A percentile compares a stretch with the other conserved stretches of the same genome.
These are phyloP conservation scores for Beauveria asiatica DNA, from an alignment of 2,329 filamentous ascomycete genomes.

Conservation along the genomic window DNA sequence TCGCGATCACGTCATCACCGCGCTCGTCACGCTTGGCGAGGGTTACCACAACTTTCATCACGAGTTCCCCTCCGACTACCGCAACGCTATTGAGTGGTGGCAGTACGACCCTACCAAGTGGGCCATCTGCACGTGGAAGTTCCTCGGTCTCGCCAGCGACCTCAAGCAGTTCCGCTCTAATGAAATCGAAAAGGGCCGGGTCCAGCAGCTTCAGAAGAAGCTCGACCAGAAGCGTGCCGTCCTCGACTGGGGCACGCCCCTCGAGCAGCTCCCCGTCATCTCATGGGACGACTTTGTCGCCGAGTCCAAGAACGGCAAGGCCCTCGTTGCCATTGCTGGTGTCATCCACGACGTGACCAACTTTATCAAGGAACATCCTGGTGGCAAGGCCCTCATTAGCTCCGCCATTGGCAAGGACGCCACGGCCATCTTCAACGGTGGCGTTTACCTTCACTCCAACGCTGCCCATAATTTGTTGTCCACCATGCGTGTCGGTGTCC, in stretches of 20 bases:
- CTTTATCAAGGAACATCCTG: slow-evolving; percentile 86
- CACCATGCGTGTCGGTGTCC: slow-evolving; percentile 80
- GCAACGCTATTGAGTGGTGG: slow-evolving; percentile 83
- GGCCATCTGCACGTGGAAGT: slow-evolving; percentile 78
- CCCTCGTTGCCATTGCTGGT: slow-evolving; percentile 68
- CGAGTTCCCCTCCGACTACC: slow-evolving; percentile 89
- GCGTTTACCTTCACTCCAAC: slow-evolving; percentile 84
- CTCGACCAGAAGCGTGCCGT: slow-evolving; percentile 75
- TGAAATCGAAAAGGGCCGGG: slow-evolving; percentile 84
- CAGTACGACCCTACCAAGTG: slow-evolving; percentile 92
- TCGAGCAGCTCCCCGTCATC: slow-evolving; percentile 78
- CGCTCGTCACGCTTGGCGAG: slow-evolving; percentile 75
- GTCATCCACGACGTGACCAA: slow-evolving; percentile 77
- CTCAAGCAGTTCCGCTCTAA: slow-evolving; percentile 87
- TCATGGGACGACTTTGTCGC: slow-evolving; percentile 80
- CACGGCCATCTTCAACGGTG: slow-evolving; percentile 85
- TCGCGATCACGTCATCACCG: slow-evolving; percentile 79
- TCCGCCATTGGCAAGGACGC: slow-evolving; percentile 80
- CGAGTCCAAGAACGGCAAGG: slow-evolving; percentile 61
- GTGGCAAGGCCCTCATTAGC: slow-evolving; percentile 78
- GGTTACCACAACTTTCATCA: slow-evolving; percentile 96
- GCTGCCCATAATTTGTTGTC: slow-evolving; percentile 82
- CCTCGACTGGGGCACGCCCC: slow-evolving; percentile 79
- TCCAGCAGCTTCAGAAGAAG: slow-evolving; percentile 89
- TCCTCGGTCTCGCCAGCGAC: slow-evolving; percentile 74